Evolutionary conservation across 768 basidiomycete species (phyloP).

Genomic region (Leccinellum albellum): DNA sequence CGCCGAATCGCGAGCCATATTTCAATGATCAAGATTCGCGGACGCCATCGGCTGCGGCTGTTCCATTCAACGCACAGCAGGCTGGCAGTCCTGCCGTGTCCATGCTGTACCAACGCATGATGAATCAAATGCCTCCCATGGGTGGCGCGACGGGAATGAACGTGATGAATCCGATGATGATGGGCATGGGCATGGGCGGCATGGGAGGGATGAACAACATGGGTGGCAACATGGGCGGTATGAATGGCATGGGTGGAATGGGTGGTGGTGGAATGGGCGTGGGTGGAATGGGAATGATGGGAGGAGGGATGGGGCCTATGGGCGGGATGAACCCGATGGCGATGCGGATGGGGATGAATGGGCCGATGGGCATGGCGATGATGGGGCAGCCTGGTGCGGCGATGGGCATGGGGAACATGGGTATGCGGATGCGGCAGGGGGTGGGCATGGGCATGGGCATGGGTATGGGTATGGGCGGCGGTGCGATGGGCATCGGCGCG

Average conservation of each 20-base stretch:
- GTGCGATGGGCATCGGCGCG: conserved; percentile 33
- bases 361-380: conserved; percentile 39
- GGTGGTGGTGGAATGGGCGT: conserved; percentile 10
- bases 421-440: conserved; percentile 32
- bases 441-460: conserved; percentile 31
- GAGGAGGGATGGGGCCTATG: conserved; percentile 26
- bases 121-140: conserved; percentile 43
- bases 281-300: conserved; percentile 38
- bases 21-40: conserved; percentile 37
- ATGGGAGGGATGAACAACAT: conserved; percentile 34
- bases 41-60: conserved; percentile 30
- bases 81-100: conserved; percentile 32
- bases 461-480: conserved; percentile 30
- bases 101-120: conserved; percentile 36
- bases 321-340: conserved; percentile 31
- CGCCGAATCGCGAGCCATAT: conserved; percentile 21
- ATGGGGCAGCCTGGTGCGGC: conserved; percentile 21
- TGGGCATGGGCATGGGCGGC: conserved; percentile 41
- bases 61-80: conserved; percentile 35
- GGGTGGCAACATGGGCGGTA: conserved; percentile 17
- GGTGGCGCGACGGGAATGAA: conserved; percentile 44
- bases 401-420: conserved; percentile 30
- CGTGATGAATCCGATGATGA: conserved; percentile 48
- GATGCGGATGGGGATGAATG: conserved; percentile 16
- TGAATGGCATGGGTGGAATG: conserved; percentile 19